A percentile compares a stretch with the other conserved stretches of the same genome.
phyloP scores from a whole-genome alignment of 306 rosid species.

The Cucurbita argyrosperma region DNA sequence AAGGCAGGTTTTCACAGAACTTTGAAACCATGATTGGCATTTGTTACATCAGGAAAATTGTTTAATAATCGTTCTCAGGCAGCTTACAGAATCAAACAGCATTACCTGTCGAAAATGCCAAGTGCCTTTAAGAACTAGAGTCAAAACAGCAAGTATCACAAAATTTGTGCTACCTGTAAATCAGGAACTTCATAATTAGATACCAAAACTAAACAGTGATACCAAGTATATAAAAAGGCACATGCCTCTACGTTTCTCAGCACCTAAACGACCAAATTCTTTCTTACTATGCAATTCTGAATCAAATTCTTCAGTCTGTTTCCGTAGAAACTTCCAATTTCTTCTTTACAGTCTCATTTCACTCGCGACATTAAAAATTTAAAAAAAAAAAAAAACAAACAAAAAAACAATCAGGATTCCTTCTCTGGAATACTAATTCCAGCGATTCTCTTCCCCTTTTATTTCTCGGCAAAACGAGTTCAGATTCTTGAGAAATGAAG shows the following conservation, averaged over 20 bases:
- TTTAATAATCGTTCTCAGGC: too few relatives aligned
- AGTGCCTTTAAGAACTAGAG: constrained; percentile 49
- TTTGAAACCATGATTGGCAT: neutral
- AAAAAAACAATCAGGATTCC: too few relatives aligned
- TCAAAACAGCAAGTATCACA: constrained; percentile 59
- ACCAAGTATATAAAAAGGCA: neutral
- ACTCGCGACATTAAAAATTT: neutral
- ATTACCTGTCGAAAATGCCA: constrained; percentile 88
- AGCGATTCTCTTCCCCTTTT: neutral
- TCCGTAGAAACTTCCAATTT: neutral
- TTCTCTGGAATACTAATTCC: neutral
- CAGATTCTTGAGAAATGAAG: neutral
- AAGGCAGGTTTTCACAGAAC: neutral
- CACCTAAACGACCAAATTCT: neutral
- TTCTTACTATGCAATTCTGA: neutral
- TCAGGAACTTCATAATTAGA: neutral
- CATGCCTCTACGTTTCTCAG: neutral
- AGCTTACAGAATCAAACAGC: neutral
- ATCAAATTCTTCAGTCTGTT: neutral
- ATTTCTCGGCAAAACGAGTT: neutral
- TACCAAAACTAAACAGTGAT: neutral
- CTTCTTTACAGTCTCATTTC: neutral
- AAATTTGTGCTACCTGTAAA: constrained; percentile 81
- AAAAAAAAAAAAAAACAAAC: neutral
- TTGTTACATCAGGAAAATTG: neutral